Base-by-base conservation (phyloP, 78 protist genomes). In the Isochrysis galbana region DNA sequence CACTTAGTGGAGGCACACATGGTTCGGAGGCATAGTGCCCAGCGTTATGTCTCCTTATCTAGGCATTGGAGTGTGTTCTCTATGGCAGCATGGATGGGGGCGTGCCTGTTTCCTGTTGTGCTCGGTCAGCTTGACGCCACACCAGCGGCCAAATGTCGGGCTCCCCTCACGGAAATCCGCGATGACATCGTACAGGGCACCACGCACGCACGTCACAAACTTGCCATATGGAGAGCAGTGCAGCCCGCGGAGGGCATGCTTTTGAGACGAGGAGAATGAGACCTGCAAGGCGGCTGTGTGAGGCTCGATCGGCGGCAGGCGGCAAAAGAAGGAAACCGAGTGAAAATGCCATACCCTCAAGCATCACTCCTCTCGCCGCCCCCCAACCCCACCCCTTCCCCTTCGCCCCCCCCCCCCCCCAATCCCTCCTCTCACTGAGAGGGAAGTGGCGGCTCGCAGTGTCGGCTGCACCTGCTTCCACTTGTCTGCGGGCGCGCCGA, bases 201-300 rank as follows among this genome's bases (percentile, higher is more conserved):
- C 92, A 0, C 70, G 69, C 7, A 55, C 80, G 61, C 92, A 90
- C n/a, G 83, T 90, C 82, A 90, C 19, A 51, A 90, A 90, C 84
- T 90, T 90, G 88, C 82, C 84, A 80, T 90, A 55, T 36, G 92
- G 82, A 25, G 92, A 70, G 84, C 92, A 90, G 78, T 90, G 92
- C 38, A 90, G 82, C 44, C 92, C 92, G 34, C 70, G 92, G 46
- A 61, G 41, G 39, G 83, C 51, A 39, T 48, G 55, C 38, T 90
- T 90, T 4, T 39, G 26, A 1, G 70, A 90, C 38, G 32, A 10
- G 10, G 92, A 61, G 70, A 90, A 70, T 10, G 83, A 90, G 44
- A 90, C 78, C 48, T 55, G 74, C 69, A 34, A 11, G 22, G 47
- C 19, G 83, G 38, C 14, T 22, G 22, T 38, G 83, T 22, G 39